Base-by-base conservation (phyloP, 2,329 filamentous ascomycete species). In the Aspergillus amoenus region DNA sequence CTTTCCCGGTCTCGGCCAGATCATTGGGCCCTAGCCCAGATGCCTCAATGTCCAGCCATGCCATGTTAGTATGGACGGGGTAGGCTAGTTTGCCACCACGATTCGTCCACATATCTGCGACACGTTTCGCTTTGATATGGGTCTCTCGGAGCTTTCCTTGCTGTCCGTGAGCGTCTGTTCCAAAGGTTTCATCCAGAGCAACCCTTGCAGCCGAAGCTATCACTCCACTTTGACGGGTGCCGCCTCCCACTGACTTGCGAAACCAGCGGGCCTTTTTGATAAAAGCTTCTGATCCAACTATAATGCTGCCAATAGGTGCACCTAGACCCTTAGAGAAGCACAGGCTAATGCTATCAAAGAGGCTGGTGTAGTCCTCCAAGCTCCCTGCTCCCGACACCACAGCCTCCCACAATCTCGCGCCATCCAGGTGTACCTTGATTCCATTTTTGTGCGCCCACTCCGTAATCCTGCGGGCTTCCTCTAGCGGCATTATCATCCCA, bases 1-100 rank as follows among this genome's bases (percentile, higher is more conserved):
- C 79, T 60, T 82, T 73, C 2, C 80, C 85, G 39, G 83, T 72
- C 56, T 79, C 76, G 9, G 82, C 79, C 59, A 87, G 83, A 41
- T 82, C 78, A 51, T 82, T 79, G 4, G 70, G 70, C 3, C 78
- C 75, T 32, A 87, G 70, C 0, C 84, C 83, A 11, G 84, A 82
- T 1, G 81, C 81, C 30, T 85, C 82, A 15, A 94, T 77, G 71
- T 95, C 88, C 57, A 95, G 68, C 91, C 90, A 96, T 34, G 91
- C 85, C 90, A 96, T 95, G 75, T 96, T 96, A n/a, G 91, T 95
- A 69, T 96, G 87, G 1, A 89, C 87, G 0, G 89, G 88, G 58
- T 87, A 80, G 18, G 81, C 74, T 56, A 91, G 74, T 73, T 83
- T 84, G 1, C 91, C 91, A 4, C 91, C 91, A 51, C 87, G 78